A percentile compares a stretch with the other conserved stretches of the same genome.
Evolutionary conservation across 345 rosid species (phyloP).

Genomic region (Erucastrum elatum): DNA sequence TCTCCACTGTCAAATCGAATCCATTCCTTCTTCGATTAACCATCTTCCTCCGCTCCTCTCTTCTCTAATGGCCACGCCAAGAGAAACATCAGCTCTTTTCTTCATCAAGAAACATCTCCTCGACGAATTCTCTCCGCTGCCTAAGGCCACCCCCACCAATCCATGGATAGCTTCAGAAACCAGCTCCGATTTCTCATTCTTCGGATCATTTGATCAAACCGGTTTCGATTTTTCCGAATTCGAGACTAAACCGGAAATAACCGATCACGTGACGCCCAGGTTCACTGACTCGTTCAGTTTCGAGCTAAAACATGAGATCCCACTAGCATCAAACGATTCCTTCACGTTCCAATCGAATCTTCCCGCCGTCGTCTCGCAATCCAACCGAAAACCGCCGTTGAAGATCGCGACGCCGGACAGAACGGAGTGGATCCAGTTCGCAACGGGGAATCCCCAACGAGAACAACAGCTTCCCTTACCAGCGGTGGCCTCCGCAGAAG

Average conservation of each 20-base stretch:
- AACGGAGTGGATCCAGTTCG: constrained; percentile 55
- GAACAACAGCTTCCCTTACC: constrained; percentile 10
- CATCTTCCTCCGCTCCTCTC: background rate
- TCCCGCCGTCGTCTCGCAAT: constrained; percentile 2
- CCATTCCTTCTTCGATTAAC: background rate
- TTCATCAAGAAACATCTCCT: constrained; percentile 58
- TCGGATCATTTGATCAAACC: constrained; percentile 21
- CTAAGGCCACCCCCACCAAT: background rate
- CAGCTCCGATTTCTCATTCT: constrained; percentile 32
- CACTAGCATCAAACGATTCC: constrained; percentile 1
- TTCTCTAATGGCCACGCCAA: constrained; percentile 42
- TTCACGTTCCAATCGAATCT: constrained; percentile 29
- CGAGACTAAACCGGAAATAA: constrained; percentile 49
- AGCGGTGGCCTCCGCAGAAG: constrained; percentile 4
- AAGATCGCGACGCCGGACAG: constrained; percentile 53
- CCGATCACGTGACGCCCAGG: constrained; percentile 41
- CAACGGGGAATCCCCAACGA: constrained; percentile 18
- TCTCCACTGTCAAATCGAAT: constrained; percentile 28
- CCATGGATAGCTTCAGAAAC: constrained; percentile 35
- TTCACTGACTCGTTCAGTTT: background rate
- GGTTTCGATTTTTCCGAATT: constrained; percentile 31
- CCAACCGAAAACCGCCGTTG: constrained; percentile 50
- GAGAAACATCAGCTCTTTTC: constrained; percentile 47
- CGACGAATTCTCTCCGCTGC: constrained; percentile 49
- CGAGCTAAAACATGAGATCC: constrained; percentile 3